These are phyloP conservation scores for Buddleja alternifolia DNA, from an alignment of 257 asterid genomes.

Conservation along the genomic window DNA sequence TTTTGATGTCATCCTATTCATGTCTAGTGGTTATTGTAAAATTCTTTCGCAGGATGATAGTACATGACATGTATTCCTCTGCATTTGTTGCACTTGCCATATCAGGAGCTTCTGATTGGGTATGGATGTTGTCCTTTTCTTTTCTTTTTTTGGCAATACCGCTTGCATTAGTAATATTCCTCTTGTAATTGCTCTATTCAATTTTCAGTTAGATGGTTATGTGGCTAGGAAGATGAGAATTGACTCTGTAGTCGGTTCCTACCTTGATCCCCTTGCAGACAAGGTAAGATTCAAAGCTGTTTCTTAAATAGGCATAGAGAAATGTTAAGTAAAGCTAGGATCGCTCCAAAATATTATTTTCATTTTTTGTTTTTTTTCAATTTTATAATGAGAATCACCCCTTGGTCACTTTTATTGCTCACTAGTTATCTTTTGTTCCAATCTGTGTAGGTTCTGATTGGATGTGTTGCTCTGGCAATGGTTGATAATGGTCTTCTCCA, in stretches of 20 bases:
- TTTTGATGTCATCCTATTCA: constrained; percentile 4
- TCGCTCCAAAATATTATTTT: not conserved
- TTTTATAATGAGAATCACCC: constrained; percentile 6
- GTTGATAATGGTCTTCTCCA: constrained; percentile 83
- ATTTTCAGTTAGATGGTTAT: constrained; percentile 87
- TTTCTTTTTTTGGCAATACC: constrained; percentile 7
- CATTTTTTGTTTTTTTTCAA: constrained; percentile 13
- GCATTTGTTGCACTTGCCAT: constrained; percentile 86
- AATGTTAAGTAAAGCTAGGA: constrained; percentile 19
- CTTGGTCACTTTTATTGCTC: not conserved
- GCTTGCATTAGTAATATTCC: constrained; percentile 3
- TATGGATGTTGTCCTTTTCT: constrained; percentile 35
- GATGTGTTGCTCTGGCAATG: constrained; percentile 89
- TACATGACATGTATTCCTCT: constrained; percentile 77
- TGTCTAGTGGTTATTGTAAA: constrained; percentile 14
- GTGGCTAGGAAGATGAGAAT: constrained; percentile 91
- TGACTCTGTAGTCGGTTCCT: constrained; percentile 91
- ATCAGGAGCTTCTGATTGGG: constrained; percentile 97
- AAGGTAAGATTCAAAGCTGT: constrained; percentile 53
- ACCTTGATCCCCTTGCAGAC: constrained; percentile 99
- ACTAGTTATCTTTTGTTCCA: not conserved
- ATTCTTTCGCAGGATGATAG: constrained; percentile 80
- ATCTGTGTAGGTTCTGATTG: constrained; percentile 70
- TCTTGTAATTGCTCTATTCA: constrained; percentile 22
- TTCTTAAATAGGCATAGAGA: not conserved